These are phyloP conservation scores for Mortierella sp. DNA, from an alignment of 371 early-diverging fungal genomes.

Conservation along the genomic window DNA sequence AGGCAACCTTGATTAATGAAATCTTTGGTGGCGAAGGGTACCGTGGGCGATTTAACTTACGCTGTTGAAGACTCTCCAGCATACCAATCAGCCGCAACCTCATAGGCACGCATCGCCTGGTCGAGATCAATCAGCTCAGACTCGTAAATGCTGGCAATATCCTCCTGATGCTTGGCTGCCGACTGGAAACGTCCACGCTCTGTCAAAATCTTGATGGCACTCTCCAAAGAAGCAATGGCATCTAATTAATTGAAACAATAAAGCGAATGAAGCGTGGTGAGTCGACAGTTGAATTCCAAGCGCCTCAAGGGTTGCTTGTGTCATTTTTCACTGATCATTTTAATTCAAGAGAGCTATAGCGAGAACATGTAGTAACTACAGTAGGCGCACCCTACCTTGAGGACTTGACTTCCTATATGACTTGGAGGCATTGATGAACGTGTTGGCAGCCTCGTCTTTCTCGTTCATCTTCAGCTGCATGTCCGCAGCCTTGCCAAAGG, in stretches of 20 bases:
- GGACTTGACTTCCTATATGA: conserved; percentile 88
- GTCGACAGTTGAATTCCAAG: background rate
- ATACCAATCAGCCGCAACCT: conserved; percentile 93
- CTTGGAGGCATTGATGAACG: conserved; percentile 90
- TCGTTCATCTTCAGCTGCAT: conserved; percentile 77
- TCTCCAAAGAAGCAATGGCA: conserved; percentile 79
- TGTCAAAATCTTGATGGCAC: conserved; percentile 85
- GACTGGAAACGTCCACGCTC: conserved; percentile 90
- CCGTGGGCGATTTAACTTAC: conserved; percentile 61
- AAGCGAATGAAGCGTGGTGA: background rate
- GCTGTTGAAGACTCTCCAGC: conserved; percentile 91
- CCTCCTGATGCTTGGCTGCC: conserved; percentile 94
- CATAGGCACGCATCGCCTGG: conserved; percentile 89
- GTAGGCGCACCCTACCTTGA: conserved; percentile 65
- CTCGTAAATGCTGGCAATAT: conserved; percentile 95
- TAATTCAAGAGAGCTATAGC: background rate
- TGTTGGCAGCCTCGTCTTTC: conserved; percentile 87
- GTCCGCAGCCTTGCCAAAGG: conserved; percentile 87
- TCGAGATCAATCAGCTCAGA: conserved; percentile 86
- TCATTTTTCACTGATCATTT: background rate
- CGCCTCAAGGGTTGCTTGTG: conserved; percentile 3
- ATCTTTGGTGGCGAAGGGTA: background rate
- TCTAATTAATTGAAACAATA: conserved; percentile 61
- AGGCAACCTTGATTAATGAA: too few species aligned
- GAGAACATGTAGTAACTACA: background rate